Conservation (phyloP, 768 basidiomycete genomes). For the Melanogaster broomeanus region DNA sequence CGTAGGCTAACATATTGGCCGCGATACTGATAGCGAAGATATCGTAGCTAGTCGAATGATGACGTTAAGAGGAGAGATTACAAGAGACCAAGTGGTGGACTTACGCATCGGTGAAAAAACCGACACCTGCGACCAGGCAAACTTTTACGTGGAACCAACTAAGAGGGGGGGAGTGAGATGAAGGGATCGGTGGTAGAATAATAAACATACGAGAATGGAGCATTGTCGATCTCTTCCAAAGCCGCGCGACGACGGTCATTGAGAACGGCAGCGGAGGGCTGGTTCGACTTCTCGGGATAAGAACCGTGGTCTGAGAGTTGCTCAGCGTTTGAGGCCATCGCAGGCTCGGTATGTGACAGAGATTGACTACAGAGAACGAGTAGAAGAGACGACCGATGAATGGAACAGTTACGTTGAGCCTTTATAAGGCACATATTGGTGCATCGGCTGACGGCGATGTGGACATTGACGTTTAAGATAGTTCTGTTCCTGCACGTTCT, state of each 20-base stretch:
- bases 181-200: not conserved
- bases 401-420: not conserved
- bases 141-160: conserved; percentile 88
- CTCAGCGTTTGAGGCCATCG: conserved; percentile 24
- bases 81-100: conserved; percentile 14
- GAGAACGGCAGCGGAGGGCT: conserved; percentile 40
- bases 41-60: conserved; percentile 49
- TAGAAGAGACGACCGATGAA: too few relatives aligned
- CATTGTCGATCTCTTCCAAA: conserved; percentile 85
- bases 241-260: conserved; percentile 79
- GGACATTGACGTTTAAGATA: too few relatives aligned
- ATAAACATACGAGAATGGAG: conserved; percentile 70
- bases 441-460: too few relatives aligned
- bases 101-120: conserved; percentile 89
- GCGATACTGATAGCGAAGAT: conserved; percentile 92
- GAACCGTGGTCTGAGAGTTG: conserved; percentile 32
- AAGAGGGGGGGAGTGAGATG: conserved; percentile 3
- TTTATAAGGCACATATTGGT: too few relatives aligned
- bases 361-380: conserved; percentile 1
- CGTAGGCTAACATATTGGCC: conserved; percentile 79
- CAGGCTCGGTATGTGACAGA: not conserved
- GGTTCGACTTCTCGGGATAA: conserved; percentile 27
- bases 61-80: not conserved
- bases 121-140: conserved; percentile 70
- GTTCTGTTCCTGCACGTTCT: too few relatives aligned